These are phyloP conservation scores for Talaromyces ruber DNA, from an alignment of 495 filamentous ascomycete species.

Conservation along the genomic window DNA sequence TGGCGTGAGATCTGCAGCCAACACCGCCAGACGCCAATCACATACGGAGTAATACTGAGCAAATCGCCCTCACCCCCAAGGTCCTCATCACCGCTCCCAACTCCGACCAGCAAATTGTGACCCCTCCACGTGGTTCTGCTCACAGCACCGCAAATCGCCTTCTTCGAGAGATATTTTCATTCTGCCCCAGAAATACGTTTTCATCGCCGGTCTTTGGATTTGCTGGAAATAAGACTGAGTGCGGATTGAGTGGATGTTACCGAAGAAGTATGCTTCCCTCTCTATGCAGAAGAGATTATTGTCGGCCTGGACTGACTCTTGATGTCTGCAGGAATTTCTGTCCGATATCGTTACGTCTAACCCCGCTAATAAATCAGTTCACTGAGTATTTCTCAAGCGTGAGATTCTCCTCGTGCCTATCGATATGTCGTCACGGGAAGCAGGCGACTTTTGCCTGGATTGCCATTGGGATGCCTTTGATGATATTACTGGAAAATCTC, in stretches of 20 bases:
- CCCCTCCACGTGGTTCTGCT: not conserved
- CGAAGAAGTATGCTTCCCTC: not conserved
- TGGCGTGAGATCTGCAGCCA: not conserved
- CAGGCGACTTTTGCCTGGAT: conserved; percentile 34
- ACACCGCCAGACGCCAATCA: not conserved
- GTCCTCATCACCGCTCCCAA: conserved; percentile 1
- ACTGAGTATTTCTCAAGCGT: not conserved
- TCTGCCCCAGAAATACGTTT: not conserved
- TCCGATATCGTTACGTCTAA: not conserved
- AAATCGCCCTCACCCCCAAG: not conserved
- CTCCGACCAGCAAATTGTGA: not conserved
- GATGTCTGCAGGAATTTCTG: not conserved
- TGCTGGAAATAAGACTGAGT: not conserved
- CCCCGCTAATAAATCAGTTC: not conserved
- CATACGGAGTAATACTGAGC: not conserved
- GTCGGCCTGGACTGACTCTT: not conserved
- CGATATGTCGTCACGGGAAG: conserved; percentile 26
- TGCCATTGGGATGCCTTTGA: conserved; percentile 36
- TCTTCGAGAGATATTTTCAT: not conserved
- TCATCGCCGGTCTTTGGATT: not conserved
- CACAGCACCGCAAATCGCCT: not conserved
- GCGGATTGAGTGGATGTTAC: not conserved
- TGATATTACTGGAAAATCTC: conserved; percentile 1
- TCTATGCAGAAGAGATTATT: not conserved
- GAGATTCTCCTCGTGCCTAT: not conserved